phyloP scores from a whole-genome alignment of 2,329 filamentous ascomycete genomes.

The Periconia sp. region DNA sequence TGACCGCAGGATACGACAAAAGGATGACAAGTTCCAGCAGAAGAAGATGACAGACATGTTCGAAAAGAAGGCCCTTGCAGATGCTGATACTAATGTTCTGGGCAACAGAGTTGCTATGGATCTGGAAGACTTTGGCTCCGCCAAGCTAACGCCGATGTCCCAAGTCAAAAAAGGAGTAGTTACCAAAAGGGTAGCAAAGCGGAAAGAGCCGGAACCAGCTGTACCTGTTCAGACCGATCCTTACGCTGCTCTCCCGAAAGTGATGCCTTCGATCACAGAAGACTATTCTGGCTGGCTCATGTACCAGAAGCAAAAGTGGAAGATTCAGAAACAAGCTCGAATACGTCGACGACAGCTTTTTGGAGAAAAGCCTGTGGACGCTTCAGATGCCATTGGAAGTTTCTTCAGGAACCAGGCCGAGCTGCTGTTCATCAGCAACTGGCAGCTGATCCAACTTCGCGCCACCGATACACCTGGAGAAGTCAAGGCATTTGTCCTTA shows the following conservation, averaged over 20 bases:
- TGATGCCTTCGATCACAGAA: constrained; percentile 83
- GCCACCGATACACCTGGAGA: constrained; percentile 84
- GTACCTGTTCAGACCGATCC: constrained; percentile 71
- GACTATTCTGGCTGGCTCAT: constrained; percentile 88
- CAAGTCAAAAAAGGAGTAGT: constrained; percentile 47
- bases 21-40: constrained; percentile 97
- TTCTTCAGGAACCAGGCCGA: constrained; percentile 94
- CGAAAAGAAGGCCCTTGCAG: constrained; percentile 72
- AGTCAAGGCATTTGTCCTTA: constrained; percentile 86
- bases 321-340: constrained; percentile 90
- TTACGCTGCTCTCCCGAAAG: constrained; percentile 78
- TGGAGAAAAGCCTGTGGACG: constrained; percentile 74
- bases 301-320: constrained; percentile 99
- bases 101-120: constrained; percentile 66
- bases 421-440: constrained; percentile 86
- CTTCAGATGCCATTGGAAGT: constrained; percentile 67
- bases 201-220: constrained; percentile 54
- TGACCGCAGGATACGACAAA: constrained; percentile 88
- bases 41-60: constrained; percentile 98
- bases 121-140: constrained; percentile 80
- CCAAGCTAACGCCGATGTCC: constrained; percentile 56
- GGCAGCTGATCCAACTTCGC: constrained; percentile 90
- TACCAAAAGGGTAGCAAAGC: constrained; percentile 56
- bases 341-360: constrained; percentile 88
- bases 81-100: constrained; percentile 70